Conservation (phyloP, 495 filamentous ascomycete species). For the Parathielavia hyrcaniae region DNA sequence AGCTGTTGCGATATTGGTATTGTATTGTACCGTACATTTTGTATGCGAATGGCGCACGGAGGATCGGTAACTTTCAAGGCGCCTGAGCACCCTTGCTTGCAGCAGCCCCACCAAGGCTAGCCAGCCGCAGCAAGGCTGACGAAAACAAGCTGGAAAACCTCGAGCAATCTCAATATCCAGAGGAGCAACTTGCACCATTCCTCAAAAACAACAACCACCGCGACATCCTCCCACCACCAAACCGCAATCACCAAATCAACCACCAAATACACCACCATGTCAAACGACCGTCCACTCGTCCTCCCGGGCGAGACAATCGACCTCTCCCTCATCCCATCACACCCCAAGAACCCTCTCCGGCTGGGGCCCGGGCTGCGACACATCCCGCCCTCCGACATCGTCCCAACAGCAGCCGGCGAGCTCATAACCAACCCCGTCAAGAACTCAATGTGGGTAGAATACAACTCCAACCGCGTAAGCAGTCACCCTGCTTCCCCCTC, state of each 20-base stretch:
- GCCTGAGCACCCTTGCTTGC: no score
- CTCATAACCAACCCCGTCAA: conserved; percentile 69
- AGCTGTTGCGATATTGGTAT: no score
- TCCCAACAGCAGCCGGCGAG: conserved; percentile 71
- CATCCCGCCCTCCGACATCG: conserved; percentile 60
- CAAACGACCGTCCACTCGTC: conserved; percentile 49
- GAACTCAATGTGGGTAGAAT: conserved; percentile 74
- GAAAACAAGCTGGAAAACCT: no score
- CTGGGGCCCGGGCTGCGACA: conserved; percentile 81
- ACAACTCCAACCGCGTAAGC: conserved; percentile 56
- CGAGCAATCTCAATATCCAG: no score
- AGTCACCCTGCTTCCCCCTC: background rate
- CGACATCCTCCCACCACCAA: background rate
- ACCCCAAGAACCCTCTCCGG: conserved; percentile 61
- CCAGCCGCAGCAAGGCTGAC: no score
- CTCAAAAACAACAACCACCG: background rate
- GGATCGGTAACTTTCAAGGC: no score
- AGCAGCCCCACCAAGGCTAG: no score
- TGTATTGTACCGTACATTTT: no score
- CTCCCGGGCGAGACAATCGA: conserved; percentile 76
- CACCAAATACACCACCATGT: conserved; percentile 33
- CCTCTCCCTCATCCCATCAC: conserved; percentile 56
- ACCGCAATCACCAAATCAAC: conserved; percentile 6
- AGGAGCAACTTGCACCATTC: background rate
- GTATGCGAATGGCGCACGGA: no score